phyloP scores from a whole-genome alignment of 345 rosid genomes.

The Physaria fendleri region DNA sequence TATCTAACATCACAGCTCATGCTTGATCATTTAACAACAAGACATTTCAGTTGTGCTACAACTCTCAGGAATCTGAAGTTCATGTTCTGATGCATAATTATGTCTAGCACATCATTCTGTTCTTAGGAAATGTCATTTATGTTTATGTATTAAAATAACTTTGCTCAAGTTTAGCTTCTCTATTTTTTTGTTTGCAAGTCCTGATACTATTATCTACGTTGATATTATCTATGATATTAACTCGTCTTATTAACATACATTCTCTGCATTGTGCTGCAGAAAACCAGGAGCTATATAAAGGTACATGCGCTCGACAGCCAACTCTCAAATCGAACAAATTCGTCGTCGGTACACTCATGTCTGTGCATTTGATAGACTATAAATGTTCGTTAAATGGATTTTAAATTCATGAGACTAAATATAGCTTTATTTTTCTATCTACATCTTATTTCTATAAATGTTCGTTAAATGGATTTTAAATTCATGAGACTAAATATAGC shows the following conservation, averaged over 20 bases:
- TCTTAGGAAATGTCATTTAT: background rate
- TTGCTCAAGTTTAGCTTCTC: background rate
- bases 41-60: background rate
- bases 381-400: constrained; percentile 19
- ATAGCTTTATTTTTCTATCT: background rate
- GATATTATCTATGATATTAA: background rate
- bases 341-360: constrained; percentile 16
- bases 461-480: constrained; percentile 14
- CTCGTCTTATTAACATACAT: background rate
- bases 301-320: background rate
- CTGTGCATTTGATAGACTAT: constrained; percentile 26
- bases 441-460: background rate
- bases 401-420: constrained; percentile 1
- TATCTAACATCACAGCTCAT: background rate
- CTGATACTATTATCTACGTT: background rate
- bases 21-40: background rate
- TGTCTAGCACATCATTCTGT: background rate
- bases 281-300: constrained; percentile 8
- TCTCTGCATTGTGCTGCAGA: constrained; percentile 11
- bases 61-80: background rate
- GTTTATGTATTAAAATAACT: background rate
- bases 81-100: background rate
- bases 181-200: background rate
- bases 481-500: constrained; percentile 4
- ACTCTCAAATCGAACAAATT: constrained; percentile 1